Conservation (phyloP, 768 basidiomycete species). For the Phaeotremella fagi region DNA sequence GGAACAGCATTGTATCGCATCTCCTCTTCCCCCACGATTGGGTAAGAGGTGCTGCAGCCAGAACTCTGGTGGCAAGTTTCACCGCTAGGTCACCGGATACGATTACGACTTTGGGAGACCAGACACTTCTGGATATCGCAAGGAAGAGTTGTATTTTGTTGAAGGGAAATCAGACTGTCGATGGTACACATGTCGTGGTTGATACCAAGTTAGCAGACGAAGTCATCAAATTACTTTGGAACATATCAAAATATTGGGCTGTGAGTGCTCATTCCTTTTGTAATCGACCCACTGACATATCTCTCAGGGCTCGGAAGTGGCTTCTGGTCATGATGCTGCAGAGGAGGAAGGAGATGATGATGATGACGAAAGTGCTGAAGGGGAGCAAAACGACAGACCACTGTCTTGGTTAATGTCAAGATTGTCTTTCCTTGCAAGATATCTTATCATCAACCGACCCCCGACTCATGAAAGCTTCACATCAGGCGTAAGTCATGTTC, state of each 20-base stretch:
- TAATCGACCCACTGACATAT: conserved; percentile 50
- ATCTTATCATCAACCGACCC: conserved; percentile 41
- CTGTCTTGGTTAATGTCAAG: conserved; percentile 92
- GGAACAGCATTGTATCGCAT: conserved; percentile 61
- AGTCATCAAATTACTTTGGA: conserved; percentile 87
- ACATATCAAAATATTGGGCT: conserved; percentile 73
- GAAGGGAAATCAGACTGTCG: conserved; percentile 72
- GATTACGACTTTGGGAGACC: conserved; percentile 3
- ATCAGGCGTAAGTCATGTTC: conserved; percentile 11
- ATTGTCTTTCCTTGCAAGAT: conserved; percentile 71
- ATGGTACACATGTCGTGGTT: conserved; percentile 56
- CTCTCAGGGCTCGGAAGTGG: conserved; percentile 7
- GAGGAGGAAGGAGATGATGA: conserved; percentile 28
- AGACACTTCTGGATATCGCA: conserved; percentile 61
- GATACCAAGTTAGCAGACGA: conserved; percentile 52
- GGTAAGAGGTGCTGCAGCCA: conserved; percentile 77
- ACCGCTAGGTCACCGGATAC: conserved; percentile 36
- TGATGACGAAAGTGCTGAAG: conserved; percentile 27
- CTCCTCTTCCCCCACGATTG: conserved; percentile 88
- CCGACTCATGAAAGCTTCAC: conserved; percentile 16
- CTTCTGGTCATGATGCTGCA: conserved; percentile 6
- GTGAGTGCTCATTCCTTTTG: conserved; percentile 50
- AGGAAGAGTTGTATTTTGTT: conserved; percentile 70
- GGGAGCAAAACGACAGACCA: conserved; percentile 48
- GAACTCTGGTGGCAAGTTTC: conserved; percentile 70